Conservation (phyloP, 2,329 filamentous ascomycete species). For the Phyllosticta citribraziliensis region DNA sequence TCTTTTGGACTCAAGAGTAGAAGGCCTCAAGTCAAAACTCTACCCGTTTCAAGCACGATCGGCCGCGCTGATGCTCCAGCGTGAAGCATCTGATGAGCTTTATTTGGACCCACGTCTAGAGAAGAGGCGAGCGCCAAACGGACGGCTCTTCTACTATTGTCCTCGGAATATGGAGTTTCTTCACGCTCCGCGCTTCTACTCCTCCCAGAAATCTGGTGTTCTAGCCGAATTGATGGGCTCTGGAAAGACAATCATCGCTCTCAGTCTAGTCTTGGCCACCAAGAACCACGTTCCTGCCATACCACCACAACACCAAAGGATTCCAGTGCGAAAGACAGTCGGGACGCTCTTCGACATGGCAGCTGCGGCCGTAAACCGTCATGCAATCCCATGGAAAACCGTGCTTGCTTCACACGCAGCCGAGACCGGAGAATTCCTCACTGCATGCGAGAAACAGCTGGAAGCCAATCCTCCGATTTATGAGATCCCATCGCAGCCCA, state of each 20-base stretch:
- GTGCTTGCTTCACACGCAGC: constrained; percentile 47
- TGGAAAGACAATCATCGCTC: constrained; percentile 82
- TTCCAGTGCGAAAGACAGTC: constrained; percentile 37
- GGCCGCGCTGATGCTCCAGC: constrained; percentile 73
- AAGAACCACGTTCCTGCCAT: constrained; percentile 56
- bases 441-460: constrained; percentile 17
- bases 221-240: constrained; percentile 67
- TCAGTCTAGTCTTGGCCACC: constrained; percentile 63
- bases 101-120: constrained; percentile 66
- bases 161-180: constrained; percentile 52
- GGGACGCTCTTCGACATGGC: constrained; percentile 67
- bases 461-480: constrained; percentile 29
- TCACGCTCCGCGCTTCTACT: constrained; percentile 60
- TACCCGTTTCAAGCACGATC: constrained; percentile 75
- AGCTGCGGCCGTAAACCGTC: constrained; percentile 55
- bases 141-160: constrained; percentile 60
- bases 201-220: constrained; percentile 65
- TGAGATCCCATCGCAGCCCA: constrained; percentile 30
- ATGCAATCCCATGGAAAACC: constrained; percentile 60
- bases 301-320: constrained; percentile 49
- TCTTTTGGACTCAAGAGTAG: constrained; percentile 36
- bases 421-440: constrained; percentile 38
- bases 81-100: constrained; percentile 56
- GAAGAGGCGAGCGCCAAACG: constrained; percentile 49
- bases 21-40: constrained; percentile 53